Conservation (phyloP, 139 green algal species). For the Chlorella vulgaris region DNA sequence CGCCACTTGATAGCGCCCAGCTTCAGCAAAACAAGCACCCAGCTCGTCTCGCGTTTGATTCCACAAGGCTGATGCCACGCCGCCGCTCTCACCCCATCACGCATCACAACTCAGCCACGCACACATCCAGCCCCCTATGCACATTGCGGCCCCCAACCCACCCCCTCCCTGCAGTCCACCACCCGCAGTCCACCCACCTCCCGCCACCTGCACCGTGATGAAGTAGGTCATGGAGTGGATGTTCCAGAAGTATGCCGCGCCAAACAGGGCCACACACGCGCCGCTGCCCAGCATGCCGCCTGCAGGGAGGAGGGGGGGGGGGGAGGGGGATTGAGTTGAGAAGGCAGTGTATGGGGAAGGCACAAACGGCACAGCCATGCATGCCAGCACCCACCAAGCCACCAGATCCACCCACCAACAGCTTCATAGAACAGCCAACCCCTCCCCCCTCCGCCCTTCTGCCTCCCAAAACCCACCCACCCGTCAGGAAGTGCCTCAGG, state of each 20-base stretch:
- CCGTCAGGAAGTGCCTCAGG: conserved; percentile 88
- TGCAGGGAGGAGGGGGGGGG: not conserved
- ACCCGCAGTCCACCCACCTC: conserved; percentile 46
- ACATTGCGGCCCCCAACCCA: no score
- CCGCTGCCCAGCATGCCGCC: conserved; percentile 88
- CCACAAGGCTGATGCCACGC: no score
- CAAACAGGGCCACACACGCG: conserved; percentile 76
- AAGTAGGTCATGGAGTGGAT: conserved; percentile 90
- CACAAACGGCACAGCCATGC: not conserved
- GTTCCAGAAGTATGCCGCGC: conserved; percentile 84
- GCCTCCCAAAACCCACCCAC: conserved; percentile 38
- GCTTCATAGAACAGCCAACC: not conserved
- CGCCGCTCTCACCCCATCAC: no score
- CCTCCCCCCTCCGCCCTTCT: not conserved
- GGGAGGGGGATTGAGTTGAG: not conserved
- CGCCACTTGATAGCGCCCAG: no score
- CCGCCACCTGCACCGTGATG: conserved; percentile 67
- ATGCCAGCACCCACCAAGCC: no score
- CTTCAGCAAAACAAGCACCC: no score
- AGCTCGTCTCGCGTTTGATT: no score
- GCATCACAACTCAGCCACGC: no score
- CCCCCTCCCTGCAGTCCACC: no score
- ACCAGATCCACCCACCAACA: no score
- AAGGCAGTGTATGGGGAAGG: not conserved
- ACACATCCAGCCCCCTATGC: no score